Base-by-base conservation (phyloP, 306 rosid species). In the Hippophae tibetana region DNA sequence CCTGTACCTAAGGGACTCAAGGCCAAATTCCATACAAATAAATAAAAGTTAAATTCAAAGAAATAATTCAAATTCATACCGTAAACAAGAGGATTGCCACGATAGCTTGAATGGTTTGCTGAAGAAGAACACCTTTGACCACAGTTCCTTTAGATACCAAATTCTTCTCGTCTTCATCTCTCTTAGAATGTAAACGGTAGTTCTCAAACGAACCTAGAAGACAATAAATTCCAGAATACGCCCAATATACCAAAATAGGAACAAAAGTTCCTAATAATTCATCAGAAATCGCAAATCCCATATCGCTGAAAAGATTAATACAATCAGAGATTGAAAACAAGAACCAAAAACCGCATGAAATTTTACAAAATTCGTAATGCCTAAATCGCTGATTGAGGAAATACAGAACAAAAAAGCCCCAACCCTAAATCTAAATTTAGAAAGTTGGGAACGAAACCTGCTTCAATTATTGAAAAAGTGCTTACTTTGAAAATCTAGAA, bases 211-310 rank as follows among this genome's bases (percentile, higher is more conserved):
- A 80, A 48, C 77, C 90, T 64, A 82, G 71, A 75, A 76, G 75
- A 75, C 83, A 83, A 74, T 86, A 84, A 49, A 86, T 55, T 52
- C 90, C 97, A 31, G 86, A 90, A 78, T 89, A 89, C 45, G 82
- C 50, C 97, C 97, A 89, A 80, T 89, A 89, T 7, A 89, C 69
- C 68, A 84, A 72, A 69, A 89, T 82, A n/a, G 95, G 95, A 45
- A 90, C 95, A 72, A 86, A 80, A 0, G 97, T 89, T 38, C 90
- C 97, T 86, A 89, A 78, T 63, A 83, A 58, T 54, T 89, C 95
- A 60, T 89, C 97, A 31, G 38, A 31, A 31, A 31, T 31, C 38
- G 38, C 38, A 31, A 31, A 31, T 2, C 38, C 38, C 38, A 31
- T 31, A 2, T 31, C 38, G 4, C 38, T 0, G 5, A 31, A 31